Conservation (phyloP, 345 rosid genomes). For the Streptanthus diversifolius region DNA sequence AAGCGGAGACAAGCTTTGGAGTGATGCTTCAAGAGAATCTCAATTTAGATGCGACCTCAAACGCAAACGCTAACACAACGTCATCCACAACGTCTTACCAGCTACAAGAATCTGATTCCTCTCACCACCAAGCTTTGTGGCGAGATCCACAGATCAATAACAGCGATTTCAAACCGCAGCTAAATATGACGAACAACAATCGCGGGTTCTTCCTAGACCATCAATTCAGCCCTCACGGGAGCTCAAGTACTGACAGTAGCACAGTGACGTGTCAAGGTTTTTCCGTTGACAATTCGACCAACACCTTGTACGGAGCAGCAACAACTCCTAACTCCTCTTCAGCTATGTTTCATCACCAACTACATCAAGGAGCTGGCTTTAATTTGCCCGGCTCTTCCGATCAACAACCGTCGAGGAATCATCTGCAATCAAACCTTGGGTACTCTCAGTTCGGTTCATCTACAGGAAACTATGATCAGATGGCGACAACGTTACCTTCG, state of each 20-base stretch:
- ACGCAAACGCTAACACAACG: constrained; percentile 34
- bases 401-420: constrained; percentile 41
- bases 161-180: constrained; percentile 40
- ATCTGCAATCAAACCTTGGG: constrained; percentile 14
- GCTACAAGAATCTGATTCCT: constrained; percentile 36
- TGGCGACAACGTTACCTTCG: constrained; percentile 35
- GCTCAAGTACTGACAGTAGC: constrained; percentile 56
- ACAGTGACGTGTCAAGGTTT: constrained; percentile 58
- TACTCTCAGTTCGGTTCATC: constrained; percentile 32
- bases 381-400: constrained; percentile 30
- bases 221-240: constrained; percentile 60
- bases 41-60: constrained; percentile 45
- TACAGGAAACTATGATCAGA: constrained; percentile 25
- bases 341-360: constrained; percentile 16
- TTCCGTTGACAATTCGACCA: constrained; percentile 46
- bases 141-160: constrained; percentile 37
- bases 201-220: constrained; percentile 63
- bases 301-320: constrained; percentile 46
- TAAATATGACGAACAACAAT: constrained; percentile 8
- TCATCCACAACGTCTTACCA: constrained; percentile 39
- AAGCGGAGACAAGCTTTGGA: constrained; percentile 62
- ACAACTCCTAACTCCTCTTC: constrained; percentile 51
- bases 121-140: constrained; percentile 44
- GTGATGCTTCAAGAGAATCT: constrained; percentile 71
- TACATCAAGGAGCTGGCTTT: constrained; percentile 15